phyloP scores from a whole-genome alignment of 2,329 filamentous ascomycete genomes.

The Alternaria sp. region DNA sequence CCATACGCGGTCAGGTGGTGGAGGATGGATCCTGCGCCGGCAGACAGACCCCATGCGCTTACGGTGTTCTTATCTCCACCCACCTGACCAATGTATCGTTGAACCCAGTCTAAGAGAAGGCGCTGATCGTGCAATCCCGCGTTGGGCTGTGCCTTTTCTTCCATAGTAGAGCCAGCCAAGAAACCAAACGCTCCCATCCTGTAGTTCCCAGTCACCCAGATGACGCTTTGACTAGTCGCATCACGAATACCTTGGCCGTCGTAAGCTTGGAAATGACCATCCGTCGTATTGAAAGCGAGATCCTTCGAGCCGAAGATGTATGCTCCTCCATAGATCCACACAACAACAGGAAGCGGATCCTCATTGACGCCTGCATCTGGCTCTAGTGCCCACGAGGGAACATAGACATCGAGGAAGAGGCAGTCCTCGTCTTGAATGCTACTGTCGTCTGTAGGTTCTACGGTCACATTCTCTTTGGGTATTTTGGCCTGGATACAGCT shows the following conservation, averaged over 20 bases:
- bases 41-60: neutral
- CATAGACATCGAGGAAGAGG: neutral
- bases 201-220: neutral
- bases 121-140: neutral
- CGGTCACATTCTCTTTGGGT: neutral
- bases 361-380: neutral
- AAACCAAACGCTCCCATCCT: neutral
- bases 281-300: neutral
- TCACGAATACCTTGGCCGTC: neutral
- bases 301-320: neutral
- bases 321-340: neutral
- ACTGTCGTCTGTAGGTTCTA: neutral
- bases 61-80: neutral
- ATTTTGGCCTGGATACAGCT: neutral
- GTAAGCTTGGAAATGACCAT: neutral
- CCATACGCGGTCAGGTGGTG: neutral
- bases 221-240: accelerated
- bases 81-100: neutral
- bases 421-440: neutral
- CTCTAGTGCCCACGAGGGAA: neutral
- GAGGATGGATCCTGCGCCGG: neutral
- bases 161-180: neutral
- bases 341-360: neutral
- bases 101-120: neutral
- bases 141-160: neutral